These are phyloP conservation scores for Globisporangium paroecandrum DNA, from an alignment of 352 stramenopile species.

Conservation along the genomic window DNA sequence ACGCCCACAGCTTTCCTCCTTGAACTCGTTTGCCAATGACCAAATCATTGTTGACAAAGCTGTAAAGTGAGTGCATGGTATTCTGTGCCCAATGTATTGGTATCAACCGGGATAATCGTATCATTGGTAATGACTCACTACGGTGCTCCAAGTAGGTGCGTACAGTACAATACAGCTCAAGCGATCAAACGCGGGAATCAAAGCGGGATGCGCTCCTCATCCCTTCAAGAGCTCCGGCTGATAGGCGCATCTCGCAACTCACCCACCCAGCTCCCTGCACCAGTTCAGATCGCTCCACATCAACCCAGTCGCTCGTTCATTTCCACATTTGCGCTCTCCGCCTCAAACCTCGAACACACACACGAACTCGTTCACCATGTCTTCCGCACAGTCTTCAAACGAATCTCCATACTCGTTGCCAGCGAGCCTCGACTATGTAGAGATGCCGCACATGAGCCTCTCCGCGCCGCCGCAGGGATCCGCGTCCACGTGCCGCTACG, in stretches of 20 bases:
- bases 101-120: too few species aligned
- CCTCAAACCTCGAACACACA: neutral
- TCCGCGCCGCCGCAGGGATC: neutral
- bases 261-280: neutral
- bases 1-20: too few species aligned
- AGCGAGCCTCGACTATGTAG: neutral
- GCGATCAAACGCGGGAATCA: too few species aligned
- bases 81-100: too few species aligned
- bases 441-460: neutral
- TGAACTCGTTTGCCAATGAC: too few species aligned
- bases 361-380: neutral
- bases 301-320: neutral
- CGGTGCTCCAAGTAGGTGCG: too few species aligned
- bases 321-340: neutral
- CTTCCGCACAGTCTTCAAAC: neutral
- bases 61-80: too few species aligned
- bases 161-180: too few species aligned
- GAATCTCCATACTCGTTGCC: neutral
- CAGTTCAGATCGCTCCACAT: neutral
- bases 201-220: neutral
- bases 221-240: neutral
- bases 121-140: too few species aligned
- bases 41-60: too few species aligned
- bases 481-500: constrained; percentile 6
- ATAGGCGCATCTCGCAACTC: neutral